Conservation (phyloP, 257 asterid species). For the Eustoma russellianum region DNA sequence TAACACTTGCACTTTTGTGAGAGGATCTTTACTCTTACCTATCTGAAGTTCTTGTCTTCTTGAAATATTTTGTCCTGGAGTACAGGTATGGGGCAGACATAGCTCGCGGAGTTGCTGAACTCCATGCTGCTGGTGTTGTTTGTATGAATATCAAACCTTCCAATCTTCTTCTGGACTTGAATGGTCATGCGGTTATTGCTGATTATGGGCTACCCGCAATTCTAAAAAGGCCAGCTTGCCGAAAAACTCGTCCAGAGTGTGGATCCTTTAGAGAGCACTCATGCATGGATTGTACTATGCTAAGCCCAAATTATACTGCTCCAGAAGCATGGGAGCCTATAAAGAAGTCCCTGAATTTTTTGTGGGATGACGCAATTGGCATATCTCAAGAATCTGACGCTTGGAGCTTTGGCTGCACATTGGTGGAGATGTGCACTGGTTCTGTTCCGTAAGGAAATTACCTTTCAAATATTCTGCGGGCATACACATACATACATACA, state of each 20-base stretch:
- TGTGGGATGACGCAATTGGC: slow-evolving; percentile 99
- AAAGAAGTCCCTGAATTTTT: slow-evolving; percentile 79
- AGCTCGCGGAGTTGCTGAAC: slow-evolving; percentile 98
- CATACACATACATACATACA: no score
- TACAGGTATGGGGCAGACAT: slow-evolving; percentile 95
- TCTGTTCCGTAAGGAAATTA: slow-evolving; percentile 76
- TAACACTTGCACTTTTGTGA: not conserved
- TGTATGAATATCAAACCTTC: slow-evolving; percentile 97
- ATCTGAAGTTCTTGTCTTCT: slow-evolving; percentile 11
- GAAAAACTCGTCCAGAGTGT: slow-evolving; percentile 69
- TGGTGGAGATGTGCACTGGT: slow-evolving; percentile 99
- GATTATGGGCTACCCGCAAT: slow-evolving; percentile 97
- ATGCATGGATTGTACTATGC: slow-evolving; percentile 99
- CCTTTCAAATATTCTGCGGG: slow-evolving; percentile 4
- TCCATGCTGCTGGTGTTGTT: slow-evolving; percentile 97
- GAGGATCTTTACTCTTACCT: not conserved
- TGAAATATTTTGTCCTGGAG: slow-evolving; percentile 19
- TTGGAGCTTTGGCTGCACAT: slow-evolving; percentile 99
- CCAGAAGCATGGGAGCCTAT: slow-evolving; percentile 99
- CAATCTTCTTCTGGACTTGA: slow-evolving; percentile 84
- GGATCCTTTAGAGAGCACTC: slow-evolving; percentile 83
- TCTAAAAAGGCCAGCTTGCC: slow-evolving; percentile 72
- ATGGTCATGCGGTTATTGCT: slow-evolving; percentile 90
- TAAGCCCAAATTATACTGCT: slow-evolving; percentile 91
- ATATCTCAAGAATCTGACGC: slow-evolving; percentile 95